Conservation (phyloP, 225 moss, liverwort and hornwort genomes). For the Polytrichum formosum region DNA sequence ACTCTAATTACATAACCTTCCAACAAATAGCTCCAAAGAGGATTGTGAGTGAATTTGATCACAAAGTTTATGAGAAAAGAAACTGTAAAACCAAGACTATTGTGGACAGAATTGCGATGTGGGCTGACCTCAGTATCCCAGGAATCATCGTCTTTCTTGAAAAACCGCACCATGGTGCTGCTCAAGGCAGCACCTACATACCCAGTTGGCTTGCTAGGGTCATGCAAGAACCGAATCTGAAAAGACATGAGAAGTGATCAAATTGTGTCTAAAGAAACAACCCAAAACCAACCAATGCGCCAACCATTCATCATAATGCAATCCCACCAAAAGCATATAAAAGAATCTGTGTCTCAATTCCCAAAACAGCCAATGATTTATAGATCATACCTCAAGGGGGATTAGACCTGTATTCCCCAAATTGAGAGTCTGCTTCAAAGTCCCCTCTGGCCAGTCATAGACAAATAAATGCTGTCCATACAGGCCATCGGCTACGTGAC, state of each 20-base stretch:
- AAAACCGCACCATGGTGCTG: constrained; percentile 91
- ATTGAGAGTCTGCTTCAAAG: constrained; percentile 85
- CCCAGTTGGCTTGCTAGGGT: constrained; percentile 79
- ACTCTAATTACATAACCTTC: too few species aligned
- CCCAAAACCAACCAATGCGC: neutral
- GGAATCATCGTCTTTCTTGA: constrained; percentile 72
- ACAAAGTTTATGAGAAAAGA: too few species aligned
- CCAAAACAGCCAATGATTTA: neutral
- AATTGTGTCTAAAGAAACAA: neutral
- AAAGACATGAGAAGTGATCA: constrained; percentile 12
- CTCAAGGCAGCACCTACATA: constrained; percentile 92
- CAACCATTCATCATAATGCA: neutral
- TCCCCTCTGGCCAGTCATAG: constrained; percentile 97
- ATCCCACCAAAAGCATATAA: too few species aligned
- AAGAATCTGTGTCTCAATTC: neutral
- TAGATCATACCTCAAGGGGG: constrained; percentile 78
- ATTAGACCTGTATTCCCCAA: constrained; percentile 86
- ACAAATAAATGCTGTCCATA: constrained; percentile 89
- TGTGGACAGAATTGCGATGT: too few species aligned
- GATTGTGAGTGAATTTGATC: too few species aligned
- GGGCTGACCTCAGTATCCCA: constrained; percentile 81
- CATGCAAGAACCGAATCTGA: constrained; percentile 89
- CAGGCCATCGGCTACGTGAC: constrained; percentile 79
- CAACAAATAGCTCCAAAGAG: too few species aligned
- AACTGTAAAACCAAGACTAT: too few species aligned